Base-by-base conservation (phyloP, 2,329 filamentous ascomycete genomes). In the Huntiella savannae region DNA sequence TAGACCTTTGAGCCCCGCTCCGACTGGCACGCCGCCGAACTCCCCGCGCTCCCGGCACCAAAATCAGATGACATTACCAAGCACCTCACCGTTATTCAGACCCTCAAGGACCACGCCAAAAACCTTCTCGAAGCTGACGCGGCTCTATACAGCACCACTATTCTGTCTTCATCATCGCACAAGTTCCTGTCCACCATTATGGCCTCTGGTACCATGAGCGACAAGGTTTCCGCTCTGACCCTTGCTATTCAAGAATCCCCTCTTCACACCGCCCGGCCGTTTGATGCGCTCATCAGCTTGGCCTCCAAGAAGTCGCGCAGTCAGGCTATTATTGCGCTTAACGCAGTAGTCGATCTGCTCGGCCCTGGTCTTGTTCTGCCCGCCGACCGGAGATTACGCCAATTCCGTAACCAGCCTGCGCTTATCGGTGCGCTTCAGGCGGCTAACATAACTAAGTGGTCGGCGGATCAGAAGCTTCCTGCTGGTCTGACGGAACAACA, bases 161-260 rank as follows among this genome's bases (percentile, higher is more conserved):
- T 82, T 47, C 76, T 82, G 5, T 76, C 83, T 43, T 85, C 84
- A 19, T 91, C 88, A 2, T 88, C 87, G 36, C 82, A 92, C 62
- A 93, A 87, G 60, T 98, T 98, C 67, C 79, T 96, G 69, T 84
- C 87, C 1, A 93, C 86, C 13, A 95, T 98, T 59, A 95, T 96
- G 83, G 69, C 85, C 7, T 92, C 87, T 1, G 91, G 91, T 68
- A 98, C 92, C 7, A 74, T 96, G 54, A 92, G 86, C 47, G 91
- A 98, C 61, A 96, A 95, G 61, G 81, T 96, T 38, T 98, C 91
- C 2, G 92, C 91, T 3, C 68, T 98, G 56, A 98, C 91, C 4
- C 69, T 98, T 54, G 82, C 91, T 47, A 78, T 95, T 10, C 92
- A 98, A 64, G 91, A 98, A 62, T 96, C 92, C 6, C 91, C 91